A percentile compares a stretch with the other conserved stretches of the same genome.
phyloP scores from a whole-genome alignment of 306 rosid genomes.

The Prunus fruticosa region DNA sequence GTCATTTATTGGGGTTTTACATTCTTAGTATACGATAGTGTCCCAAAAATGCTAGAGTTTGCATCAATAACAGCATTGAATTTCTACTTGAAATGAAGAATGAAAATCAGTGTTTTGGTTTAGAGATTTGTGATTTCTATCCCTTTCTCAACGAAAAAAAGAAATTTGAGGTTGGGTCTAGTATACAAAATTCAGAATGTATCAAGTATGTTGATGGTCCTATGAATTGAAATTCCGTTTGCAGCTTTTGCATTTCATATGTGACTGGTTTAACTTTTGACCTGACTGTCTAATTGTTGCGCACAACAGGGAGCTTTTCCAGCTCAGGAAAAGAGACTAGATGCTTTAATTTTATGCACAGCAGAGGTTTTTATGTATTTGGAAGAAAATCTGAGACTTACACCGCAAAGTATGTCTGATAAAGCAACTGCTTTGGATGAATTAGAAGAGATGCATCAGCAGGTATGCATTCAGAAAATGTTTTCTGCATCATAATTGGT shows the following conservation, averaged over 20 bases:
- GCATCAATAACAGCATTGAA: neutral
- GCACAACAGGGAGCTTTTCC: conserved; percentile 78
- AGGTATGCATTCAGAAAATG: conserved; percentile 39
- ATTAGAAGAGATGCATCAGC: conserved; percentile 88
- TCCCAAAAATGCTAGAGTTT: neutral
- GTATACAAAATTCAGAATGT: neutral
- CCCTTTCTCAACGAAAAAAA: conserved; percentile 5
- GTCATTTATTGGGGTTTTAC: neutral
- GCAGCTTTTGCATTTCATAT: conserved; percentile 9
- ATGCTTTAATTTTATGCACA: conserved; percentile 78
- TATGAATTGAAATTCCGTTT: conserved; percentile 4
- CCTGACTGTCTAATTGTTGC: conserved; percentile 22
- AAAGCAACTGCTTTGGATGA: conserved; percentile 81
- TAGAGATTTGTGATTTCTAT: neutral
- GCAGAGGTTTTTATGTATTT: conserved; percentile 71
- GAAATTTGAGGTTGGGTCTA: neutral
- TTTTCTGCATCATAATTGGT: neutral
- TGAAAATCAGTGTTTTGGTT: neutral
- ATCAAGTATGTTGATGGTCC: neutral
- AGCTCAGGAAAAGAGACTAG: conserved; percentile 85
- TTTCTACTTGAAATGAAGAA: neutral
- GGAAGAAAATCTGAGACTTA: conserved; percentile 87
- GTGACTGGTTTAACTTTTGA: conserved; percentile 11
- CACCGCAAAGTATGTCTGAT: conserved; percentile 79
- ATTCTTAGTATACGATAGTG: neutral